Base-by-base conservation (phyloP, 345 rosid species). In the Gynandropsis gynandra region DNA sequence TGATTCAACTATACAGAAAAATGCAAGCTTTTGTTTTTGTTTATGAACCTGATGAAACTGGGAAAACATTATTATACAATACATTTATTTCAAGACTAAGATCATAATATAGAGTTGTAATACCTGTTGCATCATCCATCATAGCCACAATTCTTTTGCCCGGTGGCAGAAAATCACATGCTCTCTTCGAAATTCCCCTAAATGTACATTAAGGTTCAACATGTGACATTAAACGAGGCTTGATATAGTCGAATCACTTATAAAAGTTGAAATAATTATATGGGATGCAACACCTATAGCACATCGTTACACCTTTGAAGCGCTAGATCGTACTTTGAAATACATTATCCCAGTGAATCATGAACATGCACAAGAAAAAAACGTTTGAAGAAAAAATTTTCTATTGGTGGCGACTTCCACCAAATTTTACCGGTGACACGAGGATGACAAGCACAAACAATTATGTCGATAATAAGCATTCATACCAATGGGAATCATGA, bases 241-340 rank as follows among this genome's bases (percentile, higher is more conserved):
- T 52, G 5, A 45, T 45, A 20, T 45, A 7, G 5, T 24, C 0
- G 16, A 56, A 34, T 56, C 36, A 56, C 61, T 45, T 6, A 1
- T 2, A 34, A 0, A 56, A 45, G 20, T 35, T 9, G 15, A 56
- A 2, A 33, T 56, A 1, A 56, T 44, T 10, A 56, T 56, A 10
- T 56, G 43, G 18, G 41, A 55, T 18, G 41, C 42, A 55, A 50
- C 33, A 43, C 42, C 50, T 4, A 55, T 43, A 42, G 42, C 49
- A 0, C 50, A 55, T 18, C 33, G 42, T 16, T 55, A 16, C 13
- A 41, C 13, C 0, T 55, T 32, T 27, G 42, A 55, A 43, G 56
- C 19, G 5, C 3, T 37, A 0, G 14, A 52, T 20, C 4, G 29
- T 0, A 41, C 29, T n/a, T n/a, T n/a, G n/a, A n/a, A n/a, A n/a